Base-by-base conservation (phyloP, 2,329 filamentous ascomycete species). In the Apiospora hydei region DNA sequence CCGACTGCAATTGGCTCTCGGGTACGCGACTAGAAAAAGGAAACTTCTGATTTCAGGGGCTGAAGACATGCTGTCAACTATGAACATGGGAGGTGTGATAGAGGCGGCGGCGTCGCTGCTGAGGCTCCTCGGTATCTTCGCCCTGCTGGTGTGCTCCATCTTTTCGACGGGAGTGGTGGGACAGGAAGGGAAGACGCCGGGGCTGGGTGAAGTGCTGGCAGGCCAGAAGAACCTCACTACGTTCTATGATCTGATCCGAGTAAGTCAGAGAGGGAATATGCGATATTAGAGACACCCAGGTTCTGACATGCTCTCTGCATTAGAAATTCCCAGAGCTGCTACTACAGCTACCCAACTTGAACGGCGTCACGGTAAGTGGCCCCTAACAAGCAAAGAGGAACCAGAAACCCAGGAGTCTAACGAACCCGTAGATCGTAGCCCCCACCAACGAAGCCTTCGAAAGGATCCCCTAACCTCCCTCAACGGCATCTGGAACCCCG, bases 401-500 rank as follows among this genome's bases (percentile, higher is more conserved):
- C 18, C 44, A 21, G 44, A 21, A 47, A 47, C 6, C 21, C 2
- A 21, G 21, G 7, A n/a, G 21, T 43, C 21, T 57, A 18, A 71
- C 46, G 10, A 57, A 11, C 18, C 49, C 3, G 41, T 69, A 82
- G 80, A 84, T 91, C 74, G 87, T 91, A 74, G 89, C 87, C 0
- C 90, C 90, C 11, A 87, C 83, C 72, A 88, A 91, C 75, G 82
- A 83, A 2, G 89, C 89, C 21, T 90, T 91, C 81, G 82, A 85
- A 24, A 83, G 85, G 70, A 88, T 90, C 69, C 84, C 13, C 88
- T 85, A 74, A 86, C 85, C n/a, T 83, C 84, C 13, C 81, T 89
- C 49, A 81, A 83, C 38, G 84, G 84, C 69, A 76, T 88, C n/a
- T 86, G 83, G 78, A 80, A 84, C 11, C 78, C 83, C 11, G 82